Conservation (phyloP, 495 filamentous ascomycete genomes). For the Xylaria longipes region DNA sequence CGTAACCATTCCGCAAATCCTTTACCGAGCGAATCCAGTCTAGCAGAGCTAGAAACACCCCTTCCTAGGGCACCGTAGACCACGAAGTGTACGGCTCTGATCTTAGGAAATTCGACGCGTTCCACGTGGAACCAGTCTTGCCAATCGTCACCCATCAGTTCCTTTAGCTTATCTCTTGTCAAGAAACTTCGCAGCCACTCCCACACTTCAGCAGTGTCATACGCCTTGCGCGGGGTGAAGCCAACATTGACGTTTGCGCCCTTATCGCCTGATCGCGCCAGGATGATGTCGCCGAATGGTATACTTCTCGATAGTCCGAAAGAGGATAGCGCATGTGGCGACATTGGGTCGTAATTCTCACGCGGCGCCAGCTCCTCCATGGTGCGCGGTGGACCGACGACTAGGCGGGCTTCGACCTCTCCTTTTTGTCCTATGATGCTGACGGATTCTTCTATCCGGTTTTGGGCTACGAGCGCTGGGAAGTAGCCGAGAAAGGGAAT, state of each 20-base stretch:
- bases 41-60: constrained; percentile 57
- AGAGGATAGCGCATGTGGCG: constrained; percentile 26
- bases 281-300: constrained; percentile 55
- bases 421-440: constrained; percentile 28
- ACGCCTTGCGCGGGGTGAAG: constrained; percentile 39
- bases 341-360: constrained; percentile 43
- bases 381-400: constrained; percentile 43
- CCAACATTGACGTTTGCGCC: constrained; percentile 60
- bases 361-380: constrained; percentile 44
- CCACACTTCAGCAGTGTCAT: constrained; percentile 45
- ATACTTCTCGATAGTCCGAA: constrained; percentile 52
- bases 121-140: constrained; percentile 48
- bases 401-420: constrained; percentile 1
- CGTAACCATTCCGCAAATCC: constrained; percentile 63
- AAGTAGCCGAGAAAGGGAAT: constrained; percentile 41
- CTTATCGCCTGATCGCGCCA: constrained; percentile 62
- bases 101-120: constrained; percentile 55
- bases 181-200: constrained; percentile 58
- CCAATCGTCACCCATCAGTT: constrained; percentile 51
- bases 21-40: constrained; percentile 62
- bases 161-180: constrained; percentile 43
- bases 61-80: constrained; percentile 61
- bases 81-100: constrained; percentile 59
- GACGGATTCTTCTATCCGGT: constrained; percentile 32
- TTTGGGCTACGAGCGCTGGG: constrained; percentile 37